These are phyloP conservation scores for Hymenoscyphus salicellus DNA, from an alignment of 2,329 filamentous ascomycete species.

Conservation along the genomic window DNA sequence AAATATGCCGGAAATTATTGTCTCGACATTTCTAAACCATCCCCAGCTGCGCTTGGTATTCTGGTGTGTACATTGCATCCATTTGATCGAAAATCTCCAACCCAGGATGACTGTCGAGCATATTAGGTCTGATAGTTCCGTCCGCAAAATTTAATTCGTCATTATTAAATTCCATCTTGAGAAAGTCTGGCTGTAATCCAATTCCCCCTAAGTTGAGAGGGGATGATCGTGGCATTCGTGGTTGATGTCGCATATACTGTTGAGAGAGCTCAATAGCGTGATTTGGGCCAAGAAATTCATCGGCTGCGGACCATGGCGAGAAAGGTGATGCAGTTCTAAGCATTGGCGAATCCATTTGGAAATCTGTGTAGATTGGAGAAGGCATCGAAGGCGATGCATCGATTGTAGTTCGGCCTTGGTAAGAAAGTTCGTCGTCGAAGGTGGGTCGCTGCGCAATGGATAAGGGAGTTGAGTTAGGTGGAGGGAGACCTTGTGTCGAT, in stretches of 20 bases:
- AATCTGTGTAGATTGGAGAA: conserved; percentile 30
- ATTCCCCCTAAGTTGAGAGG: conserved; percentile 13
- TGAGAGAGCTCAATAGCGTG: conserved; percentile 27
- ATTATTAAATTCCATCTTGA: conserved; percentile 26
- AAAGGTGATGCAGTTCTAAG: conserved; percentile 28
- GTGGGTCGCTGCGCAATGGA: conserved; percentile 15
- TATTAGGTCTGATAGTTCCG: conserved; percentile 26
- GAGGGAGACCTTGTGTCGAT: not conserved
- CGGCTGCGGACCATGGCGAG: conserved; percentile 25
- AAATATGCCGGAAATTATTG: not conserved
- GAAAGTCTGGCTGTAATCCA: conserved; percentile 17
- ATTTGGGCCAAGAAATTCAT: conserved; percentile 27
- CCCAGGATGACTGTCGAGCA: conserved; percentile 23
- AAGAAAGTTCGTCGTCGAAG: conserved; percentile 18
- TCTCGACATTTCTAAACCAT: conserved; percentile 9
- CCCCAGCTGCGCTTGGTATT: conserved; percentile 19
- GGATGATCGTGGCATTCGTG: conserved; percentile 18
- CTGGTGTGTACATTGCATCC: conserved; percentile 18
- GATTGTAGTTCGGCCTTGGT: conserved; percentile 19
- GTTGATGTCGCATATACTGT: conserved; percentile 25
- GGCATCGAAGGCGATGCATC: conserved; percentile 24
- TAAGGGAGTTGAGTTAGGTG: conserved; percentile 14
- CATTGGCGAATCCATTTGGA: conserved; percentile 28
- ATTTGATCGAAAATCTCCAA: conserved; percentile 20
- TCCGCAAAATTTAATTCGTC: conserved; percentile 23